phyloP scores from a whole-genome alignment of 139 green algal species.

The Tetraselmis chui region DNA sequence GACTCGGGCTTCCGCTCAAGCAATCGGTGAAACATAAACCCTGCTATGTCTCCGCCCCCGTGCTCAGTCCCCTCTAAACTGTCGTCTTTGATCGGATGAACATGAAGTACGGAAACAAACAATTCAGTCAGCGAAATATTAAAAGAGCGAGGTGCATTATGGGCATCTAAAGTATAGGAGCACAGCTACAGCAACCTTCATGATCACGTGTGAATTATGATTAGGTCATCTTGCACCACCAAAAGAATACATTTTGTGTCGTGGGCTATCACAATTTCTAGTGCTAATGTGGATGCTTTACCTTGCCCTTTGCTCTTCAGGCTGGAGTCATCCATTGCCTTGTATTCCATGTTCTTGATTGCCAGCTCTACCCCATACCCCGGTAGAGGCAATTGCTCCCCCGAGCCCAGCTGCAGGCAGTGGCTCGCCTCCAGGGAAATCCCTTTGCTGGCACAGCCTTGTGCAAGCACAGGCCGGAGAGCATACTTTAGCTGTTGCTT shows the following conservation, averaged over 20 bases:
- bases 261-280: neutral
- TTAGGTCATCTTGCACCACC: too few species aligned
- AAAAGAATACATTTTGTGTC: constrained; percentile 1
- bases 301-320: constrained; percentile 25
- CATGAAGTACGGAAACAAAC: neutral
- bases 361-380: constrained; percentile 91
- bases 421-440: neutral
- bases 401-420: constrained; percentile 21
- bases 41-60: neutral
- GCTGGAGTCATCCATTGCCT: constrained; percentile 73
- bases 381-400: constrained; percentile 35
- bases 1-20: neutral
- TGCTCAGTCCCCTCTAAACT: neutral
- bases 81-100: neutral
- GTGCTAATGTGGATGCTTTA: neutral
- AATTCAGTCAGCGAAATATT: neutral
- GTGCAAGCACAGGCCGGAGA: constrained; percentile 44
- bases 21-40: neutral
- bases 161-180: neutral
- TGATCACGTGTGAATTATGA: too few species aligned
- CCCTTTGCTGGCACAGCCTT: constrained; percentile 26
- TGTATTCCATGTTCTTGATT: constrained; percentile 98
- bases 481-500: constrained; percentile 39
- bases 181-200: too few species aligned
- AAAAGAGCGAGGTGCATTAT: neutral